Conservation (phyloP, 495 filamentous ascomycete genomes). For the Hypoxylon perforatum region DNA sequence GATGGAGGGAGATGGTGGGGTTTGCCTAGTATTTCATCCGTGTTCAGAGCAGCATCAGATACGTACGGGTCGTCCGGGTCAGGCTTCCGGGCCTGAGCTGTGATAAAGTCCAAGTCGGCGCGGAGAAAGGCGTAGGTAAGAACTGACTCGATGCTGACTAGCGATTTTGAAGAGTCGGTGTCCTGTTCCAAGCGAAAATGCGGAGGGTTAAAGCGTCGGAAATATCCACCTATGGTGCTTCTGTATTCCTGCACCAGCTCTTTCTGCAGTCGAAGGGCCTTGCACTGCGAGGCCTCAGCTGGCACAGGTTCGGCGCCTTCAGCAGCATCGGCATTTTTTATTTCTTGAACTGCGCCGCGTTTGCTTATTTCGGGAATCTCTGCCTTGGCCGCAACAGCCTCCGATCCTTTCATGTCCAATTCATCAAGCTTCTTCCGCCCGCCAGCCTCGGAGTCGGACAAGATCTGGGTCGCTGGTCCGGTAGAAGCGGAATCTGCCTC, state of each 20-base stretch:
- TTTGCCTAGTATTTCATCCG: conserved; percentile 79
- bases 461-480: background rate
- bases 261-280: conserved; percentile 70
- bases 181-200: conserved; percentile 58
- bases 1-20: conserved; percentile 65
- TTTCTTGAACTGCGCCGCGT: conserved; percentile 41
- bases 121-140: conserved; percentile 92
- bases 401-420: conserved; percentile 52
- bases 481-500: conserved; percentile 17
- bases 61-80: conserved; percentile 73
- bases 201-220: conserved; percentile 84
- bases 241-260: conserved; percentile 81
- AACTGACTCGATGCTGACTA: conserved; percentile 68
- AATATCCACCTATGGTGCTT: conserved; percentile 90
- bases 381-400: conserved; percentile 48
- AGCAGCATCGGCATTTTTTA: conserved; percentile 41
- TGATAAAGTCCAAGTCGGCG: conserved; percentile 91
- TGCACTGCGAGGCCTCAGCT: conserved; percentile 49
- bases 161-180: conserved; percentile 37
- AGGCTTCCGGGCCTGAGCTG: conserved; percentile 79
- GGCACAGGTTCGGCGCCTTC: conserved; percentile 47
- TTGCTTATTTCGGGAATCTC: conserved; percentile 43
- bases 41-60: conserved; percentile 80
- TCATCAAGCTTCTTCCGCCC: conserved; percentile 43
- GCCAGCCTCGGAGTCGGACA: conserved; percentile 35